A percentile compares a stretch with the other conserved stretches of the same genome.
These are phyloP conservation scores for Calocybe cyanea DNA, from an alignment of 768 basidiomycete genomes.

Conservation along the genomic window DNA sequence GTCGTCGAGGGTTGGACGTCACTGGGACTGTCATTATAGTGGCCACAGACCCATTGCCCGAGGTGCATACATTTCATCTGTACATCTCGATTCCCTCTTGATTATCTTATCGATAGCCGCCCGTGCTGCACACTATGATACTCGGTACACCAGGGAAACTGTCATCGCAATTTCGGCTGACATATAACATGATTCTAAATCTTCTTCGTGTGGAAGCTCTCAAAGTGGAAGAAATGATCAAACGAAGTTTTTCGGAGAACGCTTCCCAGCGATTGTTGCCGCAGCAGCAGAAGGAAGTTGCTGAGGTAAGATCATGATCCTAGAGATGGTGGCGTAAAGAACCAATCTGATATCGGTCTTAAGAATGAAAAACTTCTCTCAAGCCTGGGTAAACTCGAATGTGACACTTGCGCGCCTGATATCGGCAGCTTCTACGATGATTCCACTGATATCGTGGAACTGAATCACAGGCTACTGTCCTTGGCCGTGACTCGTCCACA, in stretches of 20 bases:
- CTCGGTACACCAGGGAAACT: conserved; percentile 91
- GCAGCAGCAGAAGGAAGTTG: conserved; percentile 86
- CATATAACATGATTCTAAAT: conserved; percentile 99
- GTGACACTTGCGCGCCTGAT: conserved; percentile 64
- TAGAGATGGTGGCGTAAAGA: conserved; percentile 1
- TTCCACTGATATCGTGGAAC: conserved; percentile 53
- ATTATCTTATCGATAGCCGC: conserved; percentile 47
- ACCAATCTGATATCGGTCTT: conserved; percentile 4
- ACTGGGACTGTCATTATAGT: conserved; percentile 96
- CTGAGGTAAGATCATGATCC: conserved; percentile 54
- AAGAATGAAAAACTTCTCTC: conserved; percentile 73
- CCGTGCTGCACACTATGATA: conserved; percentile 81
- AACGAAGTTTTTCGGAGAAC: conserved; percentile 97
- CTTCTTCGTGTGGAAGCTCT: conserved; percentile 93
- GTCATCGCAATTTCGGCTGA: conserved; percentile 93
- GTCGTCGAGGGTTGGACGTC: conserved; percentile 89
- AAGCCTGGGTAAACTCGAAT: conserved; percentile 60
- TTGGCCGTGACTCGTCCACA: conserved; percentile 58
- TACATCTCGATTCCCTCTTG: not conserved
- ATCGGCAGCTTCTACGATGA: conserved; percentile 77
- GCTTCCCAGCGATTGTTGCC: conserved; percentile 89
- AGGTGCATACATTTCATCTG: conserved; percentile 51
- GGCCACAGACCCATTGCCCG: conserved; percentile 79
- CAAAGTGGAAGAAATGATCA: conserved; percentile 98
- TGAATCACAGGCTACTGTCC: conserved; percentile 60